Conservation (phyloP, 2,329 filamentous ascomycete genomes). For the Colletotrichum kahawae region DNA sequence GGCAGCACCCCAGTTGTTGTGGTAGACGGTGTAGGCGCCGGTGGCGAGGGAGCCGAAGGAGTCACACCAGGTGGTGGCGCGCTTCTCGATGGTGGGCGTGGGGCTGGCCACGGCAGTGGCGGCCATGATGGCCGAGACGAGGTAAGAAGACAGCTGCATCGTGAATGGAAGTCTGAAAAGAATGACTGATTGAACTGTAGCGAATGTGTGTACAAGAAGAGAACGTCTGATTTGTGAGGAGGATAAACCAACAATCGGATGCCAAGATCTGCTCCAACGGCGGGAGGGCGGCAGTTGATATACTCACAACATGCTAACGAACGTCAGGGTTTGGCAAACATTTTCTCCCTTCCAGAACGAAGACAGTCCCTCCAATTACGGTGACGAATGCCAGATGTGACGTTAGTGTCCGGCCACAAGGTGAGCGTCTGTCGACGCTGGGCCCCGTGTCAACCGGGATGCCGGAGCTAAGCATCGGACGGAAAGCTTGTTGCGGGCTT, state of each 20-base stretch:
- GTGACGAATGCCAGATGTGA: not conserved
- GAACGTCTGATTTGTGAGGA: not conserved
- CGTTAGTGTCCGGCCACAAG: not conserved
- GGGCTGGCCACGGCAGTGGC: slow-evolving; percentile 31
- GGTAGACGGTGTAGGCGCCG: slow-evolving; percentile 53
- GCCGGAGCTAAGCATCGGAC: slow-evolving; percentile 7
- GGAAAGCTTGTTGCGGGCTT: slow-evolving; percentile 12
- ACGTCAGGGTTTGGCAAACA: not conserved
- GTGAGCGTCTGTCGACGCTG: not conserved
- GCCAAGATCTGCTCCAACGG: not conserved
- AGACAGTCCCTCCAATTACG: slow-evolving; percentile 3
- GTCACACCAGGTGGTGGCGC: slow-evolving; percentile 40
- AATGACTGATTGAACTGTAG: not conserved
- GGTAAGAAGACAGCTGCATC: slow-evolving; percentile 17
- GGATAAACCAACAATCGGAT: not conserved
- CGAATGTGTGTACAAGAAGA: not conserved
- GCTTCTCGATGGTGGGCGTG: slow-evolving; percentile 36
- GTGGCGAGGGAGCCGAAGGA: slow-evolving; percentile 40
- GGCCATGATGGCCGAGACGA: slow-evolving; percentile 33
- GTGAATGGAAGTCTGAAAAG: not conserved
- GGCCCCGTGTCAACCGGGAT: not conserved
- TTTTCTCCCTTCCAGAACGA: not conserved
- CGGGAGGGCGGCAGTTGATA: not conserved
- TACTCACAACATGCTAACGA: not conserved
- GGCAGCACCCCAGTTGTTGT: slow-evolving; percentile 54